A percentile compares a stretch with the other conserved stretches of the same genome.
Evolutionary conservation across 2,329 filamentous ascomycete species (phyloP).

Genomic region (Aaosphaeria pasadenensis): DNA sequence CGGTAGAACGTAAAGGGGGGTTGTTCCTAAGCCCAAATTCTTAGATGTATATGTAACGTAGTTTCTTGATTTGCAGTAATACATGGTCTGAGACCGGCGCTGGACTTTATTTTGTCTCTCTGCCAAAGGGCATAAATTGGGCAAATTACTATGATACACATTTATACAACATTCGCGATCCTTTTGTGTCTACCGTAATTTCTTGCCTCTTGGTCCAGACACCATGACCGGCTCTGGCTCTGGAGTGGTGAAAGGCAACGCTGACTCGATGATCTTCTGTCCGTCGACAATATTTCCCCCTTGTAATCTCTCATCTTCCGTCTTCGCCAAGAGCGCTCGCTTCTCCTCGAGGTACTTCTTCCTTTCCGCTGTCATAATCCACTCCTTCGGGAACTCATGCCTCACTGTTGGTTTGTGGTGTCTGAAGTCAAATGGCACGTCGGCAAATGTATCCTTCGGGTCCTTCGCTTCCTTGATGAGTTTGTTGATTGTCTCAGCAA

Average conservation of each 20-base stretch:
- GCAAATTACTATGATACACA: background rate
- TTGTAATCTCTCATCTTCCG: slow-evolving; percentile 55
- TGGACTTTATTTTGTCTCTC: too few species aligned
- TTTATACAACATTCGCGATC: background rate
- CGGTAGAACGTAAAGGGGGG: background rate
- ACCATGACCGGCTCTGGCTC: background rate
- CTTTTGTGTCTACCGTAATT: background rate
- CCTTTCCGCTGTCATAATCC: slow-evolving; percentile 73
- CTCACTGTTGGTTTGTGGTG: slow-evolving; percentile 71
- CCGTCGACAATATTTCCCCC: slow-evolving; percentile 57
- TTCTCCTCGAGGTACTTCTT: slow-evolving; percentile 61
- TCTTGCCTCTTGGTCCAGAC: background rate
- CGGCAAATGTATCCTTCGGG: slow-evolving; percentile 75
- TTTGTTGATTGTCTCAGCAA: slow-evolving; percentile 72
- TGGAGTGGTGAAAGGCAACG: slow-evolving; percentile 18
- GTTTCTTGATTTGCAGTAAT: too few species aligned
- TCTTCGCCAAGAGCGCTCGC: slow-evolving; percentile 51
- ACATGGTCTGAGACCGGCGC: too few species aligned
- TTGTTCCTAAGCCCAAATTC: background rate
- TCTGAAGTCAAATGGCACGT: slow-evolving; percentile 84
- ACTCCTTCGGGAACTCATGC: slow-evolving; percentile 74
- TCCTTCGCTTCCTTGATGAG: slow-evolving; percentile 75
- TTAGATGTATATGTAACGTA: too few species aligned
- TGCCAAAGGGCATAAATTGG: too few species aligned
- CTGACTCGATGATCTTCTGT: slow-evolving; percentile 38